Percentiles rank a stretch among this genome's conserved stretches.
Evolutionary conservation across 2,329 filamentous ascomycete species (phyloP).

Genomic region (Fusarium penzigii): DNA sequence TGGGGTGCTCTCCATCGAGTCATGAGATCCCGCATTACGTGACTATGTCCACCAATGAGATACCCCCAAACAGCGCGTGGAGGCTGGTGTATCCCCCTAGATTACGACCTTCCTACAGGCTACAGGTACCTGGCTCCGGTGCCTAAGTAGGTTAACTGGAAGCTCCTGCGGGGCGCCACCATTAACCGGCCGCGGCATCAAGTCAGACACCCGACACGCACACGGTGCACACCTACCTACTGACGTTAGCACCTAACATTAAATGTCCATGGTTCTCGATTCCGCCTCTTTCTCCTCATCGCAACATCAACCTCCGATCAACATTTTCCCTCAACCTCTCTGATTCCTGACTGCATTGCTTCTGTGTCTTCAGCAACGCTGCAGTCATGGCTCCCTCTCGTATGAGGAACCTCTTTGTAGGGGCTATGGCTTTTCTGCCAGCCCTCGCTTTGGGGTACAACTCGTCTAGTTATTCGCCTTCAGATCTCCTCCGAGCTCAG

Average conservation of each 20-base stretch:
- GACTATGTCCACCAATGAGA: slow-evolving; percentile 15
- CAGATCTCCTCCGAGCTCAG: slow-evolving; percentile 63
- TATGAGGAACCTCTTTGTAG: slow-evolving; percentile 40
- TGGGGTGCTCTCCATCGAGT: slow-evolving; percentile 11
- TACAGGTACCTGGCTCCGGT: slow-evolving; percentile 19
- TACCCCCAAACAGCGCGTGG: background rate
- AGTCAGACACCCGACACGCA: slow-evolving; percentile 25
- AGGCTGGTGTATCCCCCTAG: slow-evolving; percentile 1
- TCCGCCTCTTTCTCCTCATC: slow-evolving; percentile 17
- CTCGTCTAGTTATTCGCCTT: slow-evolving; percentile 58
- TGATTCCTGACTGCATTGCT: slow-evolving; percentile 13
- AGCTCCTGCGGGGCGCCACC: slow-evolving; percentile 28
- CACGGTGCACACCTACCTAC: too few relatives aligned
- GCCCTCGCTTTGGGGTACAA: slow-evolving; percentile 43
- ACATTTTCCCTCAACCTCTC: slow-evolving; percentile 13
- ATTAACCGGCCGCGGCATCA: slow-evolving; percentile 8
- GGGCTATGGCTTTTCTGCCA: slow-evolving; percentile 43
- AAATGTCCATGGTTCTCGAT: slow-evolving; percentile 11
- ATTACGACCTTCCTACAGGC: background rate
- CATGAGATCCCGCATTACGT: slow-evolving; percentile 16
- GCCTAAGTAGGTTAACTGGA: slow-evolving; percentile 21
- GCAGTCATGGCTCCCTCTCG: slow-evolving; percentile 43
- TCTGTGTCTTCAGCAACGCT: slow-evolving; percentile 13
- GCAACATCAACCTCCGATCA: slow-evolving; percentile 17
- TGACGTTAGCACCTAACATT: too few relatives aligned